These are phyloP conservation scores for Phytopythium mirpurense DNA, from an alignment of 352 stramenopile species.

Conservation along the genomic window DNA sequence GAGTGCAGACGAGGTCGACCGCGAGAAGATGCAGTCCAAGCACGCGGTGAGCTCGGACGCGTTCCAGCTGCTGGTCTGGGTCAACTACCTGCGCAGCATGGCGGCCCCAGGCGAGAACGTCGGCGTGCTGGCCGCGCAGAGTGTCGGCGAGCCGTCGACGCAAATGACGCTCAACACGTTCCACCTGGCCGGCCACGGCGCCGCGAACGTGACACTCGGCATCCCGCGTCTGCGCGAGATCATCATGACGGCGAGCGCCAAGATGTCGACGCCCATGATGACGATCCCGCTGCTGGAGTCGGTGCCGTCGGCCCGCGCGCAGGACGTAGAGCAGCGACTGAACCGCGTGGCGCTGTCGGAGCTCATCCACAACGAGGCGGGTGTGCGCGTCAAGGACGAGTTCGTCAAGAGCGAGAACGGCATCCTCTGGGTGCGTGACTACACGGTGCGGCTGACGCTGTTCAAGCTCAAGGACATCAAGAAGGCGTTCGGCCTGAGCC, in stretches of 20 bases:
- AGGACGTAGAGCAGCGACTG: constrained; percentile 85
- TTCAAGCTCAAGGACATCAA: constrained; percentile 94
- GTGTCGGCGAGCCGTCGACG: constrained; percentile 99
- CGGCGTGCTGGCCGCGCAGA: constrained; percentile 97
- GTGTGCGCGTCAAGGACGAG: constrained; percentile 90
- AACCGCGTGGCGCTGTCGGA: constrained; percentile 93
- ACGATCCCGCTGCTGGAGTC: constrained; percentile 90
- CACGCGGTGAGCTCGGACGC: constrained; percentile 68
- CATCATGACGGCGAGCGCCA: constrained; percentile 99
- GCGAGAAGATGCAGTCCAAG: constrained; percentile 73
- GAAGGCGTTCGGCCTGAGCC: constrained; percentile 92
- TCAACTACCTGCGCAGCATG: constrained; percentile 97
- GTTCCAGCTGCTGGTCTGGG: constrained; percentile 94
- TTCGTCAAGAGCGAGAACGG: constrained; percentile 87
- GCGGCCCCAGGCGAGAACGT: constrained; percentile 97
- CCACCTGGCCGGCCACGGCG: constrained; percentile 98
- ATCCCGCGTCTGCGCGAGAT: constrained; percentile 99
- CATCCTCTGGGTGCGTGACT: constrained; percentile 95
- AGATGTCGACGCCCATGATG: constrained; percentile 99
- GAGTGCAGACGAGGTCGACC: constrained; percentile 42
- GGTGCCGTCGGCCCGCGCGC: constrained; percentile 40
- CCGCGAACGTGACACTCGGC: constrained; percentile 99
- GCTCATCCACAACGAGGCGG: constrained; percentile 90
- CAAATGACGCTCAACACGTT: constrained; percentile 99
- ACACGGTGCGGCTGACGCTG: constrained; percentile 94